Conservation (phyloP, 2,329 filamentous ascomycete genomes). For the Cadophora gregata region DNA sequence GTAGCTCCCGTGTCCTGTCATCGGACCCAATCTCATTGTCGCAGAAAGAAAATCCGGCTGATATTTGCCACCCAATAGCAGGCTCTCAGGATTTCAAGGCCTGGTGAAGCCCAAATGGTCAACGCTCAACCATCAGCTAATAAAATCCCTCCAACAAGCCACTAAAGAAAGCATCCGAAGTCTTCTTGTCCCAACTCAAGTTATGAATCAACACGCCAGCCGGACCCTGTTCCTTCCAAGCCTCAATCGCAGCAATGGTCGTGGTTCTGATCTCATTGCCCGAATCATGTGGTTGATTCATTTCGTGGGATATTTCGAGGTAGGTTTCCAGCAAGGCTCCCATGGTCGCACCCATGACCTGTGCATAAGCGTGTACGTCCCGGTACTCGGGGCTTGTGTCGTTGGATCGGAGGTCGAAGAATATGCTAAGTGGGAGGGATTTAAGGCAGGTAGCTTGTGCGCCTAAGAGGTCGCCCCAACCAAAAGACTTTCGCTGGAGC, state of each 20-base stretch:
- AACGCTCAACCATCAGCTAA: not conserved
- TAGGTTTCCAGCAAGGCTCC: not conserved
- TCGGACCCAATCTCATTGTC: too few species aligned
- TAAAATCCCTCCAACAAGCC: not conserved
- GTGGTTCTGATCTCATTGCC: not conserved
- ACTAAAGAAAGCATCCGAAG: not conserved
- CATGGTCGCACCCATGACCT: not conserved
- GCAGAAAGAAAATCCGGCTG: too few species aligned
- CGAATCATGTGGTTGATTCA: not conserved
- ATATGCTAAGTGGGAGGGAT: not conserved
- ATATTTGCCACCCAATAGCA: too few species aligned
- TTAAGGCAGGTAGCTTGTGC: not conserved
- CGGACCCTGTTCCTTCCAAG: not conserved
- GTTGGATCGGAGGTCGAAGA: not conserved
- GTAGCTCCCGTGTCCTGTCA: too few species aligned
- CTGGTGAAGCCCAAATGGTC: not conserved
- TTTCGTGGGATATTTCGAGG: not conserved
- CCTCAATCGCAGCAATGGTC: not conserved
- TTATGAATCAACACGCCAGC: not conserved
- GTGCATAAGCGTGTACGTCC: not conserved
- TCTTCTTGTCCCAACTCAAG: not conserved
- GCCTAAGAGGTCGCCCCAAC: not conserved
- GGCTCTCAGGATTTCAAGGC: too few species aligned
- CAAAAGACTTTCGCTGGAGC: not conserved
- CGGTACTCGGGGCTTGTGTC: not conserved